phyloP scores from a whole-genome alignment of 257 asterid genomes.

The Solanum commersonii region DNA sequence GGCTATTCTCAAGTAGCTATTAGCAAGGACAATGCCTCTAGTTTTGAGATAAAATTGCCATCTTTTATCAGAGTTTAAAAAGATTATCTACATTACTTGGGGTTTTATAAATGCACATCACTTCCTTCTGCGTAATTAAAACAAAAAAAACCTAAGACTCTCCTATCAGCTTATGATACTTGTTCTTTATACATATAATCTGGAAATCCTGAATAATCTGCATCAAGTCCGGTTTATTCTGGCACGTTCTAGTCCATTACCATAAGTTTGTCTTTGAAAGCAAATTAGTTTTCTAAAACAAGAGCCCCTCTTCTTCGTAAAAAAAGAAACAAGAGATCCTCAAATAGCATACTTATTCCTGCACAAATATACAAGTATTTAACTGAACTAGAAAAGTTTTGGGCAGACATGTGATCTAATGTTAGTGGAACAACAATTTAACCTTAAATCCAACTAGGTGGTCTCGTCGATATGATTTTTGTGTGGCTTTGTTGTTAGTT shows the following conservation, averaged over 20 bases:
- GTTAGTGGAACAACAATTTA: background rate
- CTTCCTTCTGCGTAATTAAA: background rate
- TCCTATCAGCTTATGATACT: background rate
- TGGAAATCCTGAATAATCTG: background rate
- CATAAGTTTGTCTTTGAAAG: background rate
- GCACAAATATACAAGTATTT: background rate
- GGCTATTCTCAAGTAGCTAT: background rate
- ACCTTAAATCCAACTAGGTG: background rate
- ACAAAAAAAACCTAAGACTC: background rate
- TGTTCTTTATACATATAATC: background rate
- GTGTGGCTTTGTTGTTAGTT: background rate
- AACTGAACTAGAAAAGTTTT: background rate
- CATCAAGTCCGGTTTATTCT: background rate
- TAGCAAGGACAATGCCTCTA: background rate
- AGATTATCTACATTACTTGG: background rate
- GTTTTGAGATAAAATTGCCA: background rate
- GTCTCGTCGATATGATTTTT: background rate
- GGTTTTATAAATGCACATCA: background rate
- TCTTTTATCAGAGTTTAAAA: background rate
- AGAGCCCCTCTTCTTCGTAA: background rate
- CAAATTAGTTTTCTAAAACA: background rate
- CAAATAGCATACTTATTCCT: background rate
- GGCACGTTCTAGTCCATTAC: background rate
- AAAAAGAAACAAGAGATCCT: background rate
- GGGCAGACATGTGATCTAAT: background rate